A percentile compares a stretch with the other conserved stretches of the same genome.
Conservation (phyloP, 2,329 filamentous ascomycete species). For the Arthrobotrys megalospora region DNA sequence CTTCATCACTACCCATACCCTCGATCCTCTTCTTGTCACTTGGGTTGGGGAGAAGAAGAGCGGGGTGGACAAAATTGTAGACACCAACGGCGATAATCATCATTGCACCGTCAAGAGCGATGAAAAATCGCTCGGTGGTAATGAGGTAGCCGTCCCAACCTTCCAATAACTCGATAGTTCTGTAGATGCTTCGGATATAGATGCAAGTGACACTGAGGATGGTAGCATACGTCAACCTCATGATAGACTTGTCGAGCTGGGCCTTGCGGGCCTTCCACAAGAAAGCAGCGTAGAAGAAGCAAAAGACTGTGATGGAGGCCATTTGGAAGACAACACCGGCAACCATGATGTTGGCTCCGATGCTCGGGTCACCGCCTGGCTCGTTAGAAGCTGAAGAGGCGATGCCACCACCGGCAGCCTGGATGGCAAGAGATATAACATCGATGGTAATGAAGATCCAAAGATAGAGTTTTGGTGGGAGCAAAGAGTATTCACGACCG, state of each 20-base stretch:
- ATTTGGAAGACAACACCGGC: constrained; percentile 75
- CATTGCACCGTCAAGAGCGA: constrained; percentile 70
- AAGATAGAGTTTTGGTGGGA: constrained; percentile 69
- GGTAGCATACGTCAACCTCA: constrained; percentile 66
- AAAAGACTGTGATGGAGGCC: constrained; percentile 72
- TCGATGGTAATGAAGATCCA: constrained; percentile 73
- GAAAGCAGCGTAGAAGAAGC: constrained; percentile 70
- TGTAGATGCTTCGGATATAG: constrained; percentile 71
- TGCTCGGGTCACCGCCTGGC: constrained; percentile 69
- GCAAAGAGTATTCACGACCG: constrained; percentile 69
- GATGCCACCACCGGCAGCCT: constrained; percentile 73
- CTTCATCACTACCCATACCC: constrained; percentile 45
- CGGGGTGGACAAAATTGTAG: constrained; percentile 70
- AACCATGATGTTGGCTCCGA: constrained; percentile 71
- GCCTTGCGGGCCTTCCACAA: constrained; percentile 66
- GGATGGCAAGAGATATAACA: constrained; percentile 72
- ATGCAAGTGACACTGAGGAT: constrained; percentile 69
- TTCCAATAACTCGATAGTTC: constrained; percentile 71
- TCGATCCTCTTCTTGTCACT: constrained; percentile 35
- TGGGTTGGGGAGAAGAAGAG: constrained; percentile 66
- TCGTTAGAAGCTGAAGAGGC: constrained; percentile 69
- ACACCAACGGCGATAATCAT: constrained; percentile 70
- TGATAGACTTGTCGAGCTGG: constrained; percentile 52
- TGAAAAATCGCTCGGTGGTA: constrained; percentile 71
- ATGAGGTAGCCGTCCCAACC: constrained; percentile 72